phyloP scores from a whole-genome alignment of 345 rosid genomes.

The Rhodamnia rubescens region DNA sequence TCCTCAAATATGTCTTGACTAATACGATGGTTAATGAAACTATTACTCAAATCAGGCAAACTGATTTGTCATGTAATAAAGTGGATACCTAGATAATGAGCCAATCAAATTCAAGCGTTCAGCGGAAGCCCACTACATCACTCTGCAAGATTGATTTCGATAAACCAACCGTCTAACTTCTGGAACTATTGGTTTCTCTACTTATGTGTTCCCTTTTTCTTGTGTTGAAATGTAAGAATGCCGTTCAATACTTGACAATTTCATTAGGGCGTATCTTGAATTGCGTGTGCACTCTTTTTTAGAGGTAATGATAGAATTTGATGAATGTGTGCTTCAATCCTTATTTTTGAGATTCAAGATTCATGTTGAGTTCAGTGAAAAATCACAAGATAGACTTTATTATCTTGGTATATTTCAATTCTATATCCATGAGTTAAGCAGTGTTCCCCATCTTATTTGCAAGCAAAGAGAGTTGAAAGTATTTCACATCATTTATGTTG shows the following conservation, averaged over 20 bases:
- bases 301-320: not conserved
- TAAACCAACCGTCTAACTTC: not conserved
- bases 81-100: not conserved
- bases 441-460: not conserved
- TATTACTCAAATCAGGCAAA: not conserved
- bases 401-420: not conserved
- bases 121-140: not conserved
- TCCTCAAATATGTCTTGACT: not conserved
- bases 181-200: not conserved
- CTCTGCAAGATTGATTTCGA: not conserved
- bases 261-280: fast-evolving
- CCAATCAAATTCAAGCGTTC: not conserved
- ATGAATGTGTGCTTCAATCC: not conserved
- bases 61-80: not conserved
- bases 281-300: not conserved
- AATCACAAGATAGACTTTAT: not conserved
- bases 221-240: too few relatives aligned
- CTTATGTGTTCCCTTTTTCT: too few relatives aligned
- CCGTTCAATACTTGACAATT: not conserved
- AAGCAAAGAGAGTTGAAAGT: not conserved
- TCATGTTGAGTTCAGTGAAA: not conserved
- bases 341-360: not conserved
- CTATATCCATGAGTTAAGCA: not conserved
- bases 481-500: not conserved
- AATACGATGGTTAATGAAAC: too few relatives aligned